These are phyloP conservation scores for Colletotrichum chrysophilum DNA, from an alignment of 2,329 filamentous ascomycete species.

Conservation along the genomic window DNA sequence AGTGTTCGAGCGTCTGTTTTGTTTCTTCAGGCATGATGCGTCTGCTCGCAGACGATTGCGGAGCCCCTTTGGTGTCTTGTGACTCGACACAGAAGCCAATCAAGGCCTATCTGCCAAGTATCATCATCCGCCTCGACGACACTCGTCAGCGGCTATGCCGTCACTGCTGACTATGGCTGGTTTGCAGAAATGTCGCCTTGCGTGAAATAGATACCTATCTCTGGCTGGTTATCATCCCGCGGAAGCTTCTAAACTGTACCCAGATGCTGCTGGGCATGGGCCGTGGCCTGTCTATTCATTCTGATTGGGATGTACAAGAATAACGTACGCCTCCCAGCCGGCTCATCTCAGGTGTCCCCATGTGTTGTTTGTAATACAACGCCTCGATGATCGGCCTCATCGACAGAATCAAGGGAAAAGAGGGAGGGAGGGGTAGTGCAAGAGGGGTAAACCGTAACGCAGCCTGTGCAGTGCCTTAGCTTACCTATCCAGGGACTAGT, in stretches of 20 bases:
- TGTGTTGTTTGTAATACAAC: not conserved
- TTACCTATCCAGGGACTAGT: not conserved
- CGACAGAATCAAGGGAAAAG: not conserved
- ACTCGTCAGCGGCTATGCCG: conserved; percentile 11
- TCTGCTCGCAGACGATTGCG: conserved; percentile 1
- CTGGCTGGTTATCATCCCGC: not conserved
- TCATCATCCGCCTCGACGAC: not conserved
- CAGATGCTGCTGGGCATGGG: not conserved
- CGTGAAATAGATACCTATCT: not conserved
- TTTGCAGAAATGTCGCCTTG: not conserved
- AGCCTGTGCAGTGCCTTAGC: not conserved
- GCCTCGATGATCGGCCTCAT: not conserved
- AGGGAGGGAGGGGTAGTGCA: not conserved
- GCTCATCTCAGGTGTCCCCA: not conserved
- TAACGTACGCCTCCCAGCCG: not conserved
- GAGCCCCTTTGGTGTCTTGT: conserved; percentile 2
- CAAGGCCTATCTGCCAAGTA: not conserved
- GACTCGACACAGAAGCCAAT: conserved; percentile 12
- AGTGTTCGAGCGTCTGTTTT: not conserved
- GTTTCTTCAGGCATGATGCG: conserved; percentile 5
- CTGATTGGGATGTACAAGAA: not conserved
- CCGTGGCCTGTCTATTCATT: not conserved
- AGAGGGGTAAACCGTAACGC: not conserved
- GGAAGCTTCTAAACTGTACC: not conserved
- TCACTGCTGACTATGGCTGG: not conserved